Conservation (phyloP, 805 yeast genomes). For the Schwanniomyces vanrijiae region DNA sequence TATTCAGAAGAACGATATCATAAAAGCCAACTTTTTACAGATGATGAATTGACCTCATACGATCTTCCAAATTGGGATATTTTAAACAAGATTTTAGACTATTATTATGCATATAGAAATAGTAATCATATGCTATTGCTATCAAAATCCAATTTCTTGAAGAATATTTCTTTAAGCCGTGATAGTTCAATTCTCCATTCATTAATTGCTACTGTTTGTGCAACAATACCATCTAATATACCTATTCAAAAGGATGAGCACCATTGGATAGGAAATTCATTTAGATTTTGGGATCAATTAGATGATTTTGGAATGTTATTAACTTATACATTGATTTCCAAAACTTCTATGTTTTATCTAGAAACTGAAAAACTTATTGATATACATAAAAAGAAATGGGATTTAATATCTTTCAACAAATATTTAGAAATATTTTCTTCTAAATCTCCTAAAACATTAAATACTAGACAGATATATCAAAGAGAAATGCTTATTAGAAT, state of each 20-base stretch:
- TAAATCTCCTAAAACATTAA: slow-evolving; percentile 2
- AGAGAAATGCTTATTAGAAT: slow-evolving; percentile 19
- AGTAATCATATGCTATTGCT: slow-evolving; percentile 22
- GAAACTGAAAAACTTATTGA: slow-evolving; percentile 11
- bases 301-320: slow-evolving; percentile 26
- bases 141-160: slow-evolving; percentile 15
- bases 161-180: slow-evolving; percentile 16
- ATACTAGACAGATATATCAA: slow-evolving; percentile 22
- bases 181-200: slow-evolving; percentile 26
- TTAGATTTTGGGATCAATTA: slow-evolving; percentile 23
- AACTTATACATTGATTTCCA: slow-evolving; percentile 17
- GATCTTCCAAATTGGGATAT: slow-evolving; percentile 23
- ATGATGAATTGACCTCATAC: slow-evolving; percentile 16
- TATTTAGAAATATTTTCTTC: slow-evolving; percentile 13
- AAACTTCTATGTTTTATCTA: slow-evolving; percentile 10
- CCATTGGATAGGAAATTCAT: slow-evolving; percentile 20
- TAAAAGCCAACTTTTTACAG: slow-evolving; percentile 6
- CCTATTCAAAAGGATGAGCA: slow-evolving; percentile 11
- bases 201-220: slow-evolving; percentile 21
- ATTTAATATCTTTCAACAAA: slow-evolving; percentile 16
- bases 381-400: slow-evolving; percentile 16
- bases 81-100: slow-evolving; percentile 18
- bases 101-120: slow-evolving; percentile 21
- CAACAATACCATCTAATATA: slow-evolving; percentile 8
- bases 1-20: not conserved